Percentiles rank a stretch among this genome's conserved stretches.
phyloP scores from a whole-genome alignment of 73 alveolate genomes.

The Stentor coeruleus region DNA sequence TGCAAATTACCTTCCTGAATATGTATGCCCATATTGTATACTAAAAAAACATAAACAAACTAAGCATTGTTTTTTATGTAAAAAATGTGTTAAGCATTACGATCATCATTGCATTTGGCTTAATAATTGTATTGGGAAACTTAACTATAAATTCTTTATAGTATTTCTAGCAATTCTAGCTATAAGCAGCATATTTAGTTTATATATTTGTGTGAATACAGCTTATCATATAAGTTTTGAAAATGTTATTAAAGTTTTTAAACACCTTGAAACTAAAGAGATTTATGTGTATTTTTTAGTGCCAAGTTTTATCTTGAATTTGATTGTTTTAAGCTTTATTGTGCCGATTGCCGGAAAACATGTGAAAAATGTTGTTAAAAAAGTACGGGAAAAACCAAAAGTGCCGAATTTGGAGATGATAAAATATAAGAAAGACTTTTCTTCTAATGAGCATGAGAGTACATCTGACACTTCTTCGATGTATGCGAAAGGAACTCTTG shows the following conservation, averaged over 20 bases:
- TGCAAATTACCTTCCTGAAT: constrained; percentile 3
- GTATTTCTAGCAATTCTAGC: constrained; percentile 23
- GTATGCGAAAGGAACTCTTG: neutral
- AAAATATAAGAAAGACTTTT: neutral
- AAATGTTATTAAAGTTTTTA: too few relatives aligned
- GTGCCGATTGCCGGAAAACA: neutral
- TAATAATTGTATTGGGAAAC: constrained; percentile 75
- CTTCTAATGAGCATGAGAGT: neutral
- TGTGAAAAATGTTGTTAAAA: neutral
- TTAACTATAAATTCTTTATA: constrained; percentile 47
- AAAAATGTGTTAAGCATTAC: constrained; percentile 57
- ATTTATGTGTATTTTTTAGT: too few relatives aligned
- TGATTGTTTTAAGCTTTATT: neutral
- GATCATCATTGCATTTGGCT: constrained; percentile 85
- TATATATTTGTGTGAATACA: neutral
- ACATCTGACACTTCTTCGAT: neutral
- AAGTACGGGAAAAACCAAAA: neutral
- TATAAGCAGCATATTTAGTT: neutral
- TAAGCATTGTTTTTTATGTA: constrained; percentile 61
- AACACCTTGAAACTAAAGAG: neutral
- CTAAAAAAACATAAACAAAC: constrained; percentile 32
- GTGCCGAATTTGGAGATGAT: neutral
- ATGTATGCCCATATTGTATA: constrained; percentile 42
- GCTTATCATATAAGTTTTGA: too few relatives aligned
- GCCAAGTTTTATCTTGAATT: too few relatives aligned